Base-by-base conservation (phyloP, 208 protist species). In the Acanthamoeba sp. region DNA sequence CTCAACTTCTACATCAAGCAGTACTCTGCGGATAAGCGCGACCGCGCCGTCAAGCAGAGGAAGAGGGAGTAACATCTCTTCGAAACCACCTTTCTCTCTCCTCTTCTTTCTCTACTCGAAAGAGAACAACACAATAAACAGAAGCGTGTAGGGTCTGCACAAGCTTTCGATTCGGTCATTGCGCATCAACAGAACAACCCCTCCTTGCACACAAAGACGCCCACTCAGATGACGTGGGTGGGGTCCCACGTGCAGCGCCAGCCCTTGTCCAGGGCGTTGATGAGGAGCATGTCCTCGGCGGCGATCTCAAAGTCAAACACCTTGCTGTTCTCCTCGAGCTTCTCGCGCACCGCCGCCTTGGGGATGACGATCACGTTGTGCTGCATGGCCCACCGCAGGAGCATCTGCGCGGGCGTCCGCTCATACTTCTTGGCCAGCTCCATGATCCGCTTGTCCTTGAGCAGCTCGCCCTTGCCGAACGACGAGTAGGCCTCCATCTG, bases 331-430 rank as follows among this genome's bases (percentile, higher is more conserved):
- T 93, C 94, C 27, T 45, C 24, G 34, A 95, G 16, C 55, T 76
- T 66, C 34, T 95, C 94, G 45, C 48, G 24, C 64, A 48, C 34
- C 9, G 50, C 14, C 12, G 88, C 50, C 73, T 95, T 95, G 42
- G 94, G 94, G 62, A 95, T 91, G 45, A 93, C 80, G 18, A 73
- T 38, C 38, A 93, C 40, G 52, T 71, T 82, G 20, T 52, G 69
- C 69, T 95, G 95, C 59, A 95, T 48, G 48, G 38, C 93, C 95
- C 95, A 96, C 18, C 95, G 92, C 69, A 96, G 69, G 27, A 96
- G 93, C 40, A 96, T 59, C 93, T 95, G 92, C 24, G 95, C 95
- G 0, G 85, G 45, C 24, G 95, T 95, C 12, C 52, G 66, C n/a
- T 38, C 66, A 36, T 45, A 50, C 34, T 52, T 62, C 27, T 45